Evolutionary conservation across 108 stramenopile species (phyloP).

Genomic region (Nannochloropsis oceanica): DNA sequence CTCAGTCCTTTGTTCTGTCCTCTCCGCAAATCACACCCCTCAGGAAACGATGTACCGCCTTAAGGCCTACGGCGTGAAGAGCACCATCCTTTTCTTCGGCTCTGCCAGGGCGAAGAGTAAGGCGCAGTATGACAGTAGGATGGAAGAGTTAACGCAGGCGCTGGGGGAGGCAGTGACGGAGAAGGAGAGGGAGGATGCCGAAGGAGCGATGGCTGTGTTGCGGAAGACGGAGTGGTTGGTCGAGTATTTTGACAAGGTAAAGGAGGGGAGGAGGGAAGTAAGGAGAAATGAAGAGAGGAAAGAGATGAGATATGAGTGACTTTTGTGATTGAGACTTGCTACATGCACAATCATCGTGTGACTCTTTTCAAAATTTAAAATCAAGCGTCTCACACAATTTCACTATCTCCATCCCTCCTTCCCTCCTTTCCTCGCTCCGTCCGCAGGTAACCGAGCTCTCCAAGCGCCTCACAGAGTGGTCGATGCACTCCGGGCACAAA

Average conservation of each 20-base stretch:
- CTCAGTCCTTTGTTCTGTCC: not conserved
- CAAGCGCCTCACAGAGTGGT: not conserved
- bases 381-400: not conserved
- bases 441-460: not conserved
- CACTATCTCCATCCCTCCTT: not conserved
- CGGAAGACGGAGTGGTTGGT: not conserved
- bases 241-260: not conserved
- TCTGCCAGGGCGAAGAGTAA: conserved; percentile 3
- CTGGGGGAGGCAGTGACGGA: not conserved
- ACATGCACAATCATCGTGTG: not conserved
- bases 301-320: not conserved
- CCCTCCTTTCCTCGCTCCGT: not conserved
- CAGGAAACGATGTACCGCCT: conserved; percentile 31
- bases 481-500: not conserved
- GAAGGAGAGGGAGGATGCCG: not conserved
- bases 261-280: not conserved
- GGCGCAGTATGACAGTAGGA: not conserved
- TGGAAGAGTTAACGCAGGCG: not conserved
- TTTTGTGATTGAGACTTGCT: not conserved
- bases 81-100: conserved; percentile 23
- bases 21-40: not conserved
- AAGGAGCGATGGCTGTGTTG: not conserved
- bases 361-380: not conserved
- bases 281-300: not conserved
- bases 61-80: conserved; percentile 8